Base-by-base conservation (phyloP, 345 rosid species). In the Dimocarpus longan region DNA sequence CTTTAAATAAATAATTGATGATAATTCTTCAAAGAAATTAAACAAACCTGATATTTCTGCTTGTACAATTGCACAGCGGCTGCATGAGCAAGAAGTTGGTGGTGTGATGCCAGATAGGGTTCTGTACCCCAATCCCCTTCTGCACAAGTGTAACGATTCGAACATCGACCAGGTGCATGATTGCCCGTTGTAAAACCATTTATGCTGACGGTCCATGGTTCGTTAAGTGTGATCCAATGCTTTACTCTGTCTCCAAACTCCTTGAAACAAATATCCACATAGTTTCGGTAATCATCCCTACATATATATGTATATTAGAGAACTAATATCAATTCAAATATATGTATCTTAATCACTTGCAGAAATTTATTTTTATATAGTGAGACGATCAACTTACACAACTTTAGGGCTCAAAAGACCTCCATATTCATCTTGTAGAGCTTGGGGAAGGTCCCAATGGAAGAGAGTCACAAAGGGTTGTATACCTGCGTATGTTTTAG, bases 171-270 rank as follows among this genome's bases (percentile, higher is more conserved):
- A 3, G 83, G 81, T 18, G 83, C 79, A n/a, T 73, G 32, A 0
- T 1, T 0, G 0, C 80, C 83, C 1, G 0, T 0, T 5, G 32
- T 70, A 32, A 80, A 83, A 1, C 83, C 86, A 19, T 6, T 22
- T 1, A 4, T 5, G 74, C 70, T 80, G 26, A 65, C 68, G 7
- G 9, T 65, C 68, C 68, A 86, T 18, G 91, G 91, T 77, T 90
- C 90, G 16, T 90, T 90, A 22, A 87, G 6, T 5, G 92, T 87
- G 10, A 87, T 88, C 93, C 93, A 90, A 2, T 85, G 81, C 76
- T 90, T 90, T 54, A 90, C 93, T 74, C 90, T 52, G 39, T 90
- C 91, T 2, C 93, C 93, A 78, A 86, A 86, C 50, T 66, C 80
- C 12, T 70, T 70, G 48, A 87, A 88, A 78, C 90, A 87, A 19